phyloP scores from a whole-genome alignment of 257 asterid species.

The Voacanga thouarsii region DNA sequence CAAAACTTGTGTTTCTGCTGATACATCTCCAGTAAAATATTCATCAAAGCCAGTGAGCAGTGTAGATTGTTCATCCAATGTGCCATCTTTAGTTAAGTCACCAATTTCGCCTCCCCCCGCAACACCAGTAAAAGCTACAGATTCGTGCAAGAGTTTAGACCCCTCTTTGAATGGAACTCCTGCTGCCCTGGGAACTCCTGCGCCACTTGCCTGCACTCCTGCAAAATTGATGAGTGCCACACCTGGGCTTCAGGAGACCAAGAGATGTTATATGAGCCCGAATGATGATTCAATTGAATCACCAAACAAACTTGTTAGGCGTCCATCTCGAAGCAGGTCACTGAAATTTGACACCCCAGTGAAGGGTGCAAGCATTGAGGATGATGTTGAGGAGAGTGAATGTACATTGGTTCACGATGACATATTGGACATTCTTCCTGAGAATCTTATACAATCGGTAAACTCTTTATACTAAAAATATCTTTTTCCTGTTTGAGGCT shows the following conservation, averaged over 20 bases:
- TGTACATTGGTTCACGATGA: constrained; percentile 32
- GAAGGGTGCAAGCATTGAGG: constrained; percentile 36
- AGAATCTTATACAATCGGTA: constrained; percentile 66
- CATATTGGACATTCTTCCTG: constrained; percentile 51
- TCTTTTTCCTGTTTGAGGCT: not conserved
- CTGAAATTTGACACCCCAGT: constrained; percentile 72
- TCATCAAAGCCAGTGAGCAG: not conserved
- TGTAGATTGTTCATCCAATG: not conserved
- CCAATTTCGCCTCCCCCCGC: constrained; percentile 25
- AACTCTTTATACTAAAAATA: constrained; percentile 8
- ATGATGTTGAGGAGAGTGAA: constrained; percentile 20
- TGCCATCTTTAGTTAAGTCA: not conserved
- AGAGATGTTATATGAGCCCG: constrained; percentile 72
- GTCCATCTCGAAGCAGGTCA: constrained; percentile 67
- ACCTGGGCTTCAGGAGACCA: constrained; percentile 55
- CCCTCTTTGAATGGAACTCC: constrained; percentile 26
- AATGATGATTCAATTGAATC: constrained; percentile 41
- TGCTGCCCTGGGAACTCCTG: constrained; percentile 45
- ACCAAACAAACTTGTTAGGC: constrained; percentile 53
- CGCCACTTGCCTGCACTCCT: constrained; percentile 44
- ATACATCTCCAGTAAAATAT: not conserved
- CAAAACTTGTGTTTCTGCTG: constrained; percentile 9
- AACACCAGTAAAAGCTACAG: constrained; percentile 52
- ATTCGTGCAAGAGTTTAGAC: constrained; percentile 19
- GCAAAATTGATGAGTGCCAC: constrained; percentile 59